Conservation (phyloP, 306 rosid genomes). For the Vigna trinervia region DNA sequence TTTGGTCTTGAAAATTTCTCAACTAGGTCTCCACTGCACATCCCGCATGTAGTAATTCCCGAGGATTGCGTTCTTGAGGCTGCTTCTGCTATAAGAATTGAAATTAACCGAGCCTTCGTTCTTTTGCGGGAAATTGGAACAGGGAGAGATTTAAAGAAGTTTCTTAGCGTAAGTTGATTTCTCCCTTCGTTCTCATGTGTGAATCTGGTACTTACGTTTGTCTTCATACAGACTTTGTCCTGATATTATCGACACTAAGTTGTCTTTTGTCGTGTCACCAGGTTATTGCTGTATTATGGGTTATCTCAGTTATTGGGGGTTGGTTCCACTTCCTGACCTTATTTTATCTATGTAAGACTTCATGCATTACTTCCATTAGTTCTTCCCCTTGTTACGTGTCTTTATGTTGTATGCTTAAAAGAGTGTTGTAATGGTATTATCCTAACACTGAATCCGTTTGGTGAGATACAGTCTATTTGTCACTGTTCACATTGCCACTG, state of each 20-base stretch:
- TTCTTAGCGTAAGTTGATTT: constrained; percentile 62
- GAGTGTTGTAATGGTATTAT: constrained; percentile 17
- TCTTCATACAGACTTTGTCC: not conserved
- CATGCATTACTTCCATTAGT: not conserved
- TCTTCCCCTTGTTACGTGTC: not conserved
- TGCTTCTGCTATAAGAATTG: constrained; percentile 62
- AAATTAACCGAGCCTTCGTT: constrained; percentile 57
- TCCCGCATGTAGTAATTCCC: constrained; percentile 68
- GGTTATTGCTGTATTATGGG: constrained; percentile 71
- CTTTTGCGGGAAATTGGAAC: constrained; percentile 66
- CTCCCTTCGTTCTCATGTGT: constrained; percentile 14
- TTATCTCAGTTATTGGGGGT: constrained; percentile 67
- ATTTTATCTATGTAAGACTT: constrained; percentile 68
- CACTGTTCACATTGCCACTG: constrained; percentile 76
- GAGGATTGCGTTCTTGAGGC: constrained; percentile 55
- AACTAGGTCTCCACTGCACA: constrained; percentile 65
- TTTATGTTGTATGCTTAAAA: not conserved
- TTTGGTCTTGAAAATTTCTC: constrained; percentile 32
- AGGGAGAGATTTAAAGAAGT: constrained; percentile 76
- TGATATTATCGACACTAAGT: not conserved
- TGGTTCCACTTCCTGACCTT: constrained; percentile 82
- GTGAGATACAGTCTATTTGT: constrained; percentile 56
- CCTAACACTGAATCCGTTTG: constrained; percentile 35
- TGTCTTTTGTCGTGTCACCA: constrained; percentile 41
- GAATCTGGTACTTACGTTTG: not conserved